Percentiles rank a stretch among this genome's conserved stretches.
Conservation (phyloP, 1,284 basidiomycete species). For the Ceratobasidium sp. region DNA sequence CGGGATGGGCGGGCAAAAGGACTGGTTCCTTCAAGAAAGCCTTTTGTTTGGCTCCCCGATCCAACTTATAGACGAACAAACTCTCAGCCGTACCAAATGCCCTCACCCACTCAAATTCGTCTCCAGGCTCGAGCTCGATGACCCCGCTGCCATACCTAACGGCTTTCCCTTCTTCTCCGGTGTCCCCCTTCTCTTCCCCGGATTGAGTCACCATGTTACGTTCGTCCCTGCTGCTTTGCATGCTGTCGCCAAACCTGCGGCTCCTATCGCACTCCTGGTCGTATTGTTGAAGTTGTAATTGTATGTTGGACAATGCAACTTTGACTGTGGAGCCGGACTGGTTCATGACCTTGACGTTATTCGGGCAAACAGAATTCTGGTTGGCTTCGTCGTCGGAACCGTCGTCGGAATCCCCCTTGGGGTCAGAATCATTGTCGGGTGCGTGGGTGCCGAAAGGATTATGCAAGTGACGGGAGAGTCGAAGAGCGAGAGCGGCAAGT, state of each 20-base stretch:
- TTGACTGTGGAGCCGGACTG: conserved; percentile 39
- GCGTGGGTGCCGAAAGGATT: too few relatives aligned
- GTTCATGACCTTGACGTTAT: conserved; percentile 22
- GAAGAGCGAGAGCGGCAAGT: conserved; percentile 48
- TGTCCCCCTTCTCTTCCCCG: too few relatives aligned
- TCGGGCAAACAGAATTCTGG: too few relatives aligned
- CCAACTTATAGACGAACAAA: conserved; percentile 36
- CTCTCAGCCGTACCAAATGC: not conserved
- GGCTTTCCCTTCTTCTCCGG: too few relatives aligned
- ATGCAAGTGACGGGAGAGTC: conserved; percentile 44
- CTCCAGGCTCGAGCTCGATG: conserved; percentile 12
- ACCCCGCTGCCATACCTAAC: too few relatives aligned
- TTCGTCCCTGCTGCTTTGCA: too few relatives aligned
- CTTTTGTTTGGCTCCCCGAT: not conserved
- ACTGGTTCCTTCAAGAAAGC: conserved; percentile 7
- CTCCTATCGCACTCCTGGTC: not conserved
- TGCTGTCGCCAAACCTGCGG: not conserved
- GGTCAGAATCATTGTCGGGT: conserved; percentile 7
- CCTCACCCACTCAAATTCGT: conserved; percentile 5
- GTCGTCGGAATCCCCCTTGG: not conserved
- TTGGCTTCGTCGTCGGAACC: too few relatives aligned
- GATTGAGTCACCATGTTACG: too few relatives aligned
- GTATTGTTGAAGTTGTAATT: conserved; percentile 11
- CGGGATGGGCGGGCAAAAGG: not conserved
- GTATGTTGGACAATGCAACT: conserved; percentile 5